phyloP scores from a whole-genome alignment of 371 early-diverging fungal genomes.

The Mycotypha africana region DNA sequence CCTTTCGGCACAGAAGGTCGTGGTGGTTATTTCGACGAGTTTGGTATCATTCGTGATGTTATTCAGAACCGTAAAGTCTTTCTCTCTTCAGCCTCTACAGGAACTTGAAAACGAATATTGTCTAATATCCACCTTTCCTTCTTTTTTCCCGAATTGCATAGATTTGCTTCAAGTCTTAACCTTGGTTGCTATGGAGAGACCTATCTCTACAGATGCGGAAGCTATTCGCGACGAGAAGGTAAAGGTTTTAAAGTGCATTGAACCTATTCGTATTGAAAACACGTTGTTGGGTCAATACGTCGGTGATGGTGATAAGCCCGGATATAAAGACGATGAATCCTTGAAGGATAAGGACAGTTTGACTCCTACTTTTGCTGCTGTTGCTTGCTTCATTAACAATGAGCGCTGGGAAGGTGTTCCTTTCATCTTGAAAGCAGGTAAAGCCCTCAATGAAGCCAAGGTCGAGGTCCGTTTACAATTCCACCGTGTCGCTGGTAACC shows the following conservation, averaged over 20 bases:
- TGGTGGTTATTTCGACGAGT: conserved; percentile 98
- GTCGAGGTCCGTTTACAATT: conserved; percentile 95
- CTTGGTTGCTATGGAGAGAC: conserved; percentile 89
- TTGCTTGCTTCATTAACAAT: conserved; percentile 81
- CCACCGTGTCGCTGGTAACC: conserved; percentile 74
- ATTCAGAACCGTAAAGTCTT: conserved; percentile 99
- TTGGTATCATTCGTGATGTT: conserved; percentile 98
- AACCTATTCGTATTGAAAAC: conserved; percentile 71
- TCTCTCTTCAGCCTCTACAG: neutral
- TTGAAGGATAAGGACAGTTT: conserved; percentile 69
- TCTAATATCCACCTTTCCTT: too few species aligned
- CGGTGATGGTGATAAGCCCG: conserved; percentile 69
- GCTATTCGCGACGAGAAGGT: conserved; percentile 91
- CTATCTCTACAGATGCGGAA: conserved; percentile 77
- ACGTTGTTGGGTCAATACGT: conserved; percentile 87
- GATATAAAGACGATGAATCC: conserved; percentile 88
- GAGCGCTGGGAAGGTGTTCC: conserved; percentile 98
- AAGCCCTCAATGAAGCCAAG: conserved; percentile 90
- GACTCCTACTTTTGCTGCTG: conserved; percentile 92
- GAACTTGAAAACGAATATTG: neutral
- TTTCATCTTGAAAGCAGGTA: conserved; percentile 93
- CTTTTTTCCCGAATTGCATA: too few species aligned
- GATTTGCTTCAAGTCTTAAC: conserved; percentile 87
- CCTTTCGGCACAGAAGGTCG: conserved; percentile 97
- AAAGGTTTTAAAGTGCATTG: conserved; percentile 77